These are phyloP conservation scores for Aspergillus arachidicola DNA, from an alignment of 2,329 filamentous ascomycete genomes.

Conservation along the genomic window DNA sequence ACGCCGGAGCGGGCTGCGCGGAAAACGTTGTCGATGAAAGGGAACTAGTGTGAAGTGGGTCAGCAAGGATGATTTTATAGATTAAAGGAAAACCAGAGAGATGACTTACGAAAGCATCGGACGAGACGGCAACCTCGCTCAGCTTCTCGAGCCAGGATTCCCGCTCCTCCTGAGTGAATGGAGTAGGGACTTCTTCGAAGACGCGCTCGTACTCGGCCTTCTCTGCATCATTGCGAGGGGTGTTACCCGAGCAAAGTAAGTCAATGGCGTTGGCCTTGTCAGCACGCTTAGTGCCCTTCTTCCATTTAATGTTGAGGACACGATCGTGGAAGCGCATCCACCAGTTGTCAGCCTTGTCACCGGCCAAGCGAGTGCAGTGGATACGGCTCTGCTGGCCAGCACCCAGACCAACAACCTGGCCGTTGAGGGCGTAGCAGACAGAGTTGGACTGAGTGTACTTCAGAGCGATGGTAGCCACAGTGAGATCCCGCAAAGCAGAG, in stretches of 20 bases:
- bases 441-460: constrained; percentile 99
- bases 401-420: constrained; percentile 90
- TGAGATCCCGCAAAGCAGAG: constrained; percentile 82
- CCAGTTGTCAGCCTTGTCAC: constrained; percentile 99
- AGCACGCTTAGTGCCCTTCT: constrained; percentile 92
- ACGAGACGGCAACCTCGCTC: constrained; percentile 75
- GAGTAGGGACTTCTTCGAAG: constrained; percentile 83
- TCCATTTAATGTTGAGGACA: constrained; percentile 88
- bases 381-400: constrained; percentile 97
- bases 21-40: constrained; percentile 98
- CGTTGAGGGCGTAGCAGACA: constrained; percentile 93
- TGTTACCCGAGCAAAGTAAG: constrained; percentile 85
- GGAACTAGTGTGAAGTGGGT: constrained; percentile 65
- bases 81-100: background rate
- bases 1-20: constrained; percentile 82
- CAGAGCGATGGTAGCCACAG: constrained; percentile 92
- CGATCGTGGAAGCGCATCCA: constrained; percentile 98
- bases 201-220: constrained; percentile 82
- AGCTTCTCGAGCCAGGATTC: constrained; percentile 84
- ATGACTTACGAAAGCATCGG: constrained; percentile 85
- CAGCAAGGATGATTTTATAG: background rate
- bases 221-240: constrained; percentile 82
- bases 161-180: constrained; percentile 83
- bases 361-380: constrained; percentile 95
- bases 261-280: constrained; percentile 99